Base-by-base conservation (phyloP, 2,329 filamentous ascomycete species). In the Trichoderma aggressivum region DNA sequence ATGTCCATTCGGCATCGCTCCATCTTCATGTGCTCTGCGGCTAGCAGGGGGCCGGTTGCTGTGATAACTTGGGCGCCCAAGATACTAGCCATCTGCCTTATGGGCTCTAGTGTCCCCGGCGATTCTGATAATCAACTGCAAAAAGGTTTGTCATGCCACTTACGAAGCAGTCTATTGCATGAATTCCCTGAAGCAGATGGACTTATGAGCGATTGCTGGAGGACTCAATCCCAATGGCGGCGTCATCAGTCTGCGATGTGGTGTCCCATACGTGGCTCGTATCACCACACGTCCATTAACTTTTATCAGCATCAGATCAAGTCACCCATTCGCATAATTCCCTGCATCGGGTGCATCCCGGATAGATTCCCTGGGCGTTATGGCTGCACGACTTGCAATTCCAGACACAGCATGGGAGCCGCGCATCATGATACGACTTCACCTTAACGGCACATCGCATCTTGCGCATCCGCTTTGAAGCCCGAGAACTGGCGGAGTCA, bases 21-120 rank as follows among this genome's bases (percentile, higher is more conserved):
- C 55, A 68, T 26, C 55, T n/a, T 53, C 34, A 59, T 56, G 50
- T 50, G 30, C 34, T 61, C 34, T 61, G 60, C 47, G 56, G 16
- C 24, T 61, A 69, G 66, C 28, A 16, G 43, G 39, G 65, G 36
- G 26, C 24, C 30, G 32, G 26, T 26, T 32, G 43, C 12, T 30
- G 34, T 21, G 56, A 67, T 59, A 34, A 14, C 64, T 47, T 50
- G 21, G 28, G 66, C 43, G 56, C 66, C n/a, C 47, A 36, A 24
- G 30, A 60, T 60, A 69, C 56, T 36, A 69, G 66, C 30, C 56
- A 60, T 60, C 66, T 36, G 24, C 63, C 63, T 28, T 32, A 50
- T 28, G 21, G 65, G 55, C 32, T 32, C 55, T 68, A 68, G 65
- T 58, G 65, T 60, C 56, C 32, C 28, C 14, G 21, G 12, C 50